Evolutionary conservation across 2,329 filamentous ascomycete species (phyloP).

Genomic region (Paecilomyces variotii): DNA sequence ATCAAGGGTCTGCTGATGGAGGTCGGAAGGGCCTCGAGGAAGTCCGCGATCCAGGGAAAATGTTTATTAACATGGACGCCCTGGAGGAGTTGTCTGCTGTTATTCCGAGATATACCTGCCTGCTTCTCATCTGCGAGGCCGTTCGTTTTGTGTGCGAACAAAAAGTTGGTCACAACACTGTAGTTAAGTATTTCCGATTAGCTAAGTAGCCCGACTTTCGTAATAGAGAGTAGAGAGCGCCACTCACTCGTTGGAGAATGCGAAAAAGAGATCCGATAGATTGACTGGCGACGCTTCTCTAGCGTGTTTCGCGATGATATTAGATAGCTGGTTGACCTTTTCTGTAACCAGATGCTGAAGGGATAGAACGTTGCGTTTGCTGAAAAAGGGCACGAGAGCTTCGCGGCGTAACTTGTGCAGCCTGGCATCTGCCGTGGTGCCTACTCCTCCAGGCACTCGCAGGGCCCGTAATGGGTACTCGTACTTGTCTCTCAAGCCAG

Average conservation of each 20-base stretch:
- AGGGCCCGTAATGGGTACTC: constrained; percentile 14
- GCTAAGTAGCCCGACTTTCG: too few relatives aligned
- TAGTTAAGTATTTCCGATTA: too few relatives aligned
- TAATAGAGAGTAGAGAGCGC: too few relatives aligned
- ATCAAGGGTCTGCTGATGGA: too few relatives aligned
- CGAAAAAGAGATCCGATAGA: too few relatives aligned
- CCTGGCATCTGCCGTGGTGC: constrained; percentile 18
- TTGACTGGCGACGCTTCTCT: too few relatives aligned
- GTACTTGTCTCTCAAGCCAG: constrained; percentile 20
- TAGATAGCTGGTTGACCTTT: too few relatives aligned
- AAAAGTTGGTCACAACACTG: constrained; percentile 18
- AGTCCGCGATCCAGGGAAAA: too few relatives aligned
- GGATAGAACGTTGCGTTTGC: constrained; percentile 16
- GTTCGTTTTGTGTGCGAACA: constrained; percentile 19
- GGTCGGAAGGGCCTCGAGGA: too few relatives aligned
- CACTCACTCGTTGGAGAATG: too few relatives aligned
- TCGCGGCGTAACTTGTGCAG: constrained; percentile 22
- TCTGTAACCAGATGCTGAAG: constrained; percentile 18
- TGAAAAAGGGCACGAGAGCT: constrained; percentile 24
- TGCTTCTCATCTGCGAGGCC: constrained; percentile 15
- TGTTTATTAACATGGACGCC: too few relatives aligned
- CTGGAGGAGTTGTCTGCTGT: constrained; percentile 19
- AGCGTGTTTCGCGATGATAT: too few relatives aligned
- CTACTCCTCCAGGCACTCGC: constrained; percentile 17
- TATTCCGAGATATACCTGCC: constrained; percentile 16